Conservation (phyloP, 371 early-diverging fungal genomes). For the Conidiobolus incongruus region DNA sequence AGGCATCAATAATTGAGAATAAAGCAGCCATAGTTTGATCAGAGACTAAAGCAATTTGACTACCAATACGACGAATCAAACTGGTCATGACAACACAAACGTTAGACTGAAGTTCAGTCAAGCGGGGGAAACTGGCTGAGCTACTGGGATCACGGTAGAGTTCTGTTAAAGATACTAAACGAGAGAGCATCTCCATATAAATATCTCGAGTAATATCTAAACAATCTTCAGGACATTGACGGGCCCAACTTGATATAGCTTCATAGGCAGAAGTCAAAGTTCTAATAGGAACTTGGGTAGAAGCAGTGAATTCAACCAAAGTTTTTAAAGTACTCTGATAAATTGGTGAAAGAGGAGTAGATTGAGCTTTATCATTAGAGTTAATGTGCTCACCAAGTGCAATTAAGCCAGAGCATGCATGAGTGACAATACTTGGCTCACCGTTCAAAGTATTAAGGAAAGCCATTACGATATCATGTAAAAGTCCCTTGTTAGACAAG, state of each 20-base stretch:
- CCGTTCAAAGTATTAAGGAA: constrained; percentile 63
- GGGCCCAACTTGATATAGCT: constrained; percentile 57
- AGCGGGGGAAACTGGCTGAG: constrained; percentile 31
- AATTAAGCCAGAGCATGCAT: constrained; percentile 87
- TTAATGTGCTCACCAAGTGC: constrained; percentile 60
- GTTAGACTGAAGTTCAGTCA: constrained; percentile 64
- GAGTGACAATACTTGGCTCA: constrained; percentile 64
- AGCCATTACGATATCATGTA: constrained; percentile 46
- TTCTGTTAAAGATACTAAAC: too few relatives aligned
- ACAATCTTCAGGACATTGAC: constrained; percentile 48
- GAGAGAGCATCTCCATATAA: constrained; percentile 41
- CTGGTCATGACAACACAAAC: constrained; percentile 68
- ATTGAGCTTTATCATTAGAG: constrained; percentile 20
- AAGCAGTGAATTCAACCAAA: constrained; percentile 49
- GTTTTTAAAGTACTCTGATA: constrained; percentile 57
- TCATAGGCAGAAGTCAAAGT: constrained; percentile 81
- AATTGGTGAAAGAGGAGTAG: constrained; percentile 49
- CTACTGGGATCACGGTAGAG: constrained; percentile 26
- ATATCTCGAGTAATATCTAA: constrained; percentile 42
- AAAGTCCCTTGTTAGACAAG: constrained; percentile 47
- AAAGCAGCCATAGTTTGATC: constrained; percentile 76
- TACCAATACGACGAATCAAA: constrained; percentile 46
- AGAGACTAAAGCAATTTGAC: constrained; percentile 38
- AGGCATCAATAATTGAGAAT: constrained; percentile 34
- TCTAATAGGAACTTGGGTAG: too few relatives aligned